phyloP scores from a whole-genome alignment of 202 grass and related monocot species.

The Setaria italica region DNA sequence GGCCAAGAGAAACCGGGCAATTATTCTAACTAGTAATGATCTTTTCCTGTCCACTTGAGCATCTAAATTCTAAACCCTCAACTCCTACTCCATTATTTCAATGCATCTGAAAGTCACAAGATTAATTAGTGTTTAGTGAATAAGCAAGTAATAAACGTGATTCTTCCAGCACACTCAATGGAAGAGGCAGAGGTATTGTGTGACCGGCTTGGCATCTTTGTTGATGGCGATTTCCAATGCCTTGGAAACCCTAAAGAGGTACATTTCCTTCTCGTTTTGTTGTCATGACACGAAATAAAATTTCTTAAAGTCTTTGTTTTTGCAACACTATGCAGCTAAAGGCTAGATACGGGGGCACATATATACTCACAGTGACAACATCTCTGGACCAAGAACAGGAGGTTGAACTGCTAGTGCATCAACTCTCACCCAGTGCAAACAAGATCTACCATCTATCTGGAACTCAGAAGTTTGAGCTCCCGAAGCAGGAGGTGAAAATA shows the following conservation, averaged over 20 bases:
- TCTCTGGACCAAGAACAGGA: slow-evolving; percentile 54
- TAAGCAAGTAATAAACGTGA: slow-evolving; percentile 31
- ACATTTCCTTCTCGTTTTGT: background rate
- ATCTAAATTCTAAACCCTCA: slow-evolving; percentile 44
- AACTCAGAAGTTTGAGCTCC: slow-evolving; percentile 87
- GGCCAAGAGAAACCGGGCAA: slow-evolving; percentile 76
- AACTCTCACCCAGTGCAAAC: slow-evolving; percentile 73
- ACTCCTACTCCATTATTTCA: slow-evolving; percentile 18
- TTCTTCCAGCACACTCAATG: slow-evolving; percentile 83
- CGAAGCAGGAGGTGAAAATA: slow-evolving; percentile 83
- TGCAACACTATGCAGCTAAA: slow-evolving; percentile 60
- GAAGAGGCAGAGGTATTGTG: slow-evolving; percentile 89
- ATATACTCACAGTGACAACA: slow-evolving; percentile 85
- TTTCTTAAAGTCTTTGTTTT: background rate
- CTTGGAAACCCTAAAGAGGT: slow-evolving; percentile 85
- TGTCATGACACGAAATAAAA: background rate
- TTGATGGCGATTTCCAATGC: slow-evolving; percentile 82
- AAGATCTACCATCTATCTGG: slow-evolving; percentile 80
- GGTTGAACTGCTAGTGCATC: slow-evolving; percentile 64
- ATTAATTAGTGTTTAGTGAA: slow-evolving; percentile 18
- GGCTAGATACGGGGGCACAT: slow-evolving; percentile 73
- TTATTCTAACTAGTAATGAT: slow-evolving; percentile 84
- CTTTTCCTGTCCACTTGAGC: slow-evolving; percentile 21
- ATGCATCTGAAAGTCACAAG: slow-evolving; percentile 39
- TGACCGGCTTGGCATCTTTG: slow-evolving; percentile 77